Evolutionary conservation across 2,329 filamentous ascomycete genomes (phyloP), one percentile per base, ranked within the genome.

Genomic region (Pseudopyricularia cyperi): DNA sequence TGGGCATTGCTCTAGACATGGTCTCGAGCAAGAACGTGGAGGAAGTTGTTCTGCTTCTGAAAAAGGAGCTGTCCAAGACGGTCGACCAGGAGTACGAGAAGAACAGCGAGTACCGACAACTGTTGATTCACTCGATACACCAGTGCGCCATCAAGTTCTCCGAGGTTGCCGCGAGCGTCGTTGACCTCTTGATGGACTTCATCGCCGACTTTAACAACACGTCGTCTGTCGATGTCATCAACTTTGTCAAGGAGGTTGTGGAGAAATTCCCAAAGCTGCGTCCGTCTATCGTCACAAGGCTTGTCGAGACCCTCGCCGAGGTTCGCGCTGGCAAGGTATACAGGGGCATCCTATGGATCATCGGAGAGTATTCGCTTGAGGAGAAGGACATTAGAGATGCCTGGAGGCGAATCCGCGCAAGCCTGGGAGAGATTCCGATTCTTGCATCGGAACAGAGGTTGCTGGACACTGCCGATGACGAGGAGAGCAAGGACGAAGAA

Each of bases 141-240:
- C 89, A 94, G 66, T 97, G 93, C 67, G 93, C 93, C 60, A 97
- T 98, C 75, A 96, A 95, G 65, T 97, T 97, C 73, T 97, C 93
- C 11, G 91, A 98, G 68, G 91, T 98, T 56, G 93, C 93, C 26
- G 87, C 91, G 46, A 97, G 89, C 63, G 93, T 98, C 15, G 93
- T 98, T 52, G 93, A 93, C 58, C 79, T 96, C 46, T 78, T 98
- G 52, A 98, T 98, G 93, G 93, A 98, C 68, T 97, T 97, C 65
- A 96, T 98, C 62, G 89, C 87, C 50, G 93, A 98, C 67, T 96
- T 97, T 67, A 97, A 95, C 74, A 96, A 95, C 63, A 86, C 87
- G 46, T 95, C 91, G 1, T 93, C 93, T 1, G 88, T 98, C 30
- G 93, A 98, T 67, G 91, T 98, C 52, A 97, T 98, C 63, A 90